Evolutionary conservation across 768 basidiomycete genomes (phyloP), one percentile per base, ranked within the genome.

Genomic region (Amanita pallidorosea): DNA sequence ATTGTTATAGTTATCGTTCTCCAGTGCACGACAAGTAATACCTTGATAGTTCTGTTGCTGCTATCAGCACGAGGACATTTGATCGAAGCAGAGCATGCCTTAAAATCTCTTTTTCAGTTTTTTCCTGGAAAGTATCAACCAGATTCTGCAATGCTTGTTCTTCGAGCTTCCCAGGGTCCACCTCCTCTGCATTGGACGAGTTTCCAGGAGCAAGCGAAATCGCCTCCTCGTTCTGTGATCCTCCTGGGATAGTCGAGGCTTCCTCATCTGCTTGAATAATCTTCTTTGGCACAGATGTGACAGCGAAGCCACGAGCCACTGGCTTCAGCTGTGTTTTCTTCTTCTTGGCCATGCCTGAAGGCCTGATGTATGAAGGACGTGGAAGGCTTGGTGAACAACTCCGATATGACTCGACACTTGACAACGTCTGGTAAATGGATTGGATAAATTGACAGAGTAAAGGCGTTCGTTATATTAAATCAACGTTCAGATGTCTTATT

Each of bases 121-220:
- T 92, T 17, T 94, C 90, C 59, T 95, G 90, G 44, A 85, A 70
- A 58, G 79, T 84, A 55, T 95, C 91, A 1, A 95, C 79, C 43
- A 91, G 60, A 42, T 64, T 67, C 67, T 93, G 91, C 46, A 91
- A 69, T 27, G 73, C 70, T 52, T 70, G 72, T 47, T 83, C 78
- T 59, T 76, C 76, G 9, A 63, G 67, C 47, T 69, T 72, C 46
- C 69, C 67, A 15, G 62, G 58, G 52, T 66, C 64, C 42, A 64
- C 62, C 18, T 63, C 66, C 37, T 66, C 67, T 13, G 53, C 57
- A 51, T 52, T 53, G 33, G 53, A 53, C 41, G 51, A 50, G 37
- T 48, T 54, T 20, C 49, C 18, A 23, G 25, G 29, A n/a, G 43
- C 51, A 38, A 40, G 25, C 27, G 49, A 46, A 36, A 18, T 20